A percentile compares a stretch with the other conserved stretches of the same genome.
Evolutionary conservation across 192 early-diverging fungal species (phyloP).

Genomic region (Entophlyctis helioformis): DNA sequence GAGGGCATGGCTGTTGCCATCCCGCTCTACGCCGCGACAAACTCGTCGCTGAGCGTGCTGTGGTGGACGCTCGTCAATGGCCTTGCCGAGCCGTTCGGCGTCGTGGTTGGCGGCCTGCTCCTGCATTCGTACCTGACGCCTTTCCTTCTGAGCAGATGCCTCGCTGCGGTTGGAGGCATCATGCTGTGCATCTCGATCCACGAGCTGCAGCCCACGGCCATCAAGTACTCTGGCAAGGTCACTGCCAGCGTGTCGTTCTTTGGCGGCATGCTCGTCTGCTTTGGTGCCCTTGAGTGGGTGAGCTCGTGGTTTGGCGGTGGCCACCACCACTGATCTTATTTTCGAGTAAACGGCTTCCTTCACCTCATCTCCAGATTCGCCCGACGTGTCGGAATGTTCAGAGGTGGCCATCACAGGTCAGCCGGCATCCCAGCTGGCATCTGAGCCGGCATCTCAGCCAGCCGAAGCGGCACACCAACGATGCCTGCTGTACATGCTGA

Average conservation of each 20-base stretch:
- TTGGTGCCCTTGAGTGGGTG: constrained; percentile 27
- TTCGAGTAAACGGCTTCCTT: too few relatives aligned
- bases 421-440: too few relatives aligned
- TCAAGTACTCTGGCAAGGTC: constrained; percentile 30
- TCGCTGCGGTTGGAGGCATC: constrained; percentile 34
- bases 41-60: constrained; percentile 18
- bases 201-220: constrained; percentile 35
- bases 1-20: constrained; percentile 50
- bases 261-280: constrained; percentile 32
- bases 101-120: constrained; percentile 23
- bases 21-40: constrained; percentile 34
- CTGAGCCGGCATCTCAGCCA: too few relatives aligned
- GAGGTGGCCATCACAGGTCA: too few relatives aligned
- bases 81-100: constrained; percentile 34
- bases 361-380: too few relatives aligned
- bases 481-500: too few relatives aligned
- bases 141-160: constrained; percentile 21
- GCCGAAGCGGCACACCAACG: too few relatives aligned
- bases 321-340: not conserved
- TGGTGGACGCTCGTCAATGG: constrained; percentile 38
- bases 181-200: constrained; percentile 44
- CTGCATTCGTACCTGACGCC: constrained; percentile 19
- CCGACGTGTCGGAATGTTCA: too few relatives aligned
- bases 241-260: constrained; percentile 24
- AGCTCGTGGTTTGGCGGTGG: constrained; percentile 23